Evolutionary conservation across 179 eudicot species (phyloP).

Genomic region (Vitellaria paradoxa): DNA sequence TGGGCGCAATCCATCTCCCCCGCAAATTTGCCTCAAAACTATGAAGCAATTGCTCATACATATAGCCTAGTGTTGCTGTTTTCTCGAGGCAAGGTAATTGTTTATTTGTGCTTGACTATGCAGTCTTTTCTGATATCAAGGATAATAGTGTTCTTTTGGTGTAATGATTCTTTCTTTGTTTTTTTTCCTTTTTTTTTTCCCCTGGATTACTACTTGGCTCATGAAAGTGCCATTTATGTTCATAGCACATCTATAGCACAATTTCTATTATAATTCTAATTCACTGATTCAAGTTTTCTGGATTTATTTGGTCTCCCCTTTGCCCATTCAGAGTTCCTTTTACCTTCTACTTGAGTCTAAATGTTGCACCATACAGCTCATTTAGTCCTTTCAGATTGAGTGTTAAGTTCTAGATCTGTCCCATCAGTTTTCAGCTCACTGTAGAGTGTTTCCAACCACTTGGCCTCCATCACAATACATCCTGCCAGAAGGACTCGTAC

Average conservation of each 20-base stretch:
- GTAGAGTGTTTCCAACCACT: background rate
- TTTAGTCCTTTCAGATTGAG: background rate
- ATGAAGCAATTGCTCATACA: constrained; percentile 96
- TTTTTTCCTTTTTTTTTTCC: background rate
- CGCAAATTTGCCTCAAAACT: constrained; percentile 79
- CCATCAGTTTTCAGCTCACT: too few relatives aligned
- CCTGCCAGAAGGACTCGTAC: background rate
- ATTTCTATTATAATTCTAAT: background rate
- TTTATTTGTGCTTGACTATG: background rate
- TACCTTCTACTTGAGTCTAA: background rate
- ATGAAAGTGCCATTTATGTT: background rate
- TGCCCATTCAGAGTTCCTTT: background rate
- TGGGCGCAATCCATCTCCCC: constrained; percentile 92
- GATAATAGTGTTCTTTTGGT: background rate
- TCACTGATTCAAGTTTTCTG: background rate
- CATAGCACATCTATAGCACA: background rate
- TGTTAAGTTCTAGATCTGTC: background rate
- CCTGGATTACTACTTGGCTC: background rate
- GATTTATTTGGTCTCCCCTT: background rate
- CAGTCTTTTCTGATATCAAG: background rate
- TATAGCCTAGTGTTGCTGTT: constrained; percentile 88
- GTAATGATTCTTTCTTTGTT: background rate
- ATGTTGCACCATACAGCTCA: background rate
- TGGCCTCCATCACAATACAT: background rate
- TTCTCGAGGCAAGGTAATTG: constrained; percentile 80